Conservation (phyloP, 208 protist species). For the Porcisia deanei region DNA sequence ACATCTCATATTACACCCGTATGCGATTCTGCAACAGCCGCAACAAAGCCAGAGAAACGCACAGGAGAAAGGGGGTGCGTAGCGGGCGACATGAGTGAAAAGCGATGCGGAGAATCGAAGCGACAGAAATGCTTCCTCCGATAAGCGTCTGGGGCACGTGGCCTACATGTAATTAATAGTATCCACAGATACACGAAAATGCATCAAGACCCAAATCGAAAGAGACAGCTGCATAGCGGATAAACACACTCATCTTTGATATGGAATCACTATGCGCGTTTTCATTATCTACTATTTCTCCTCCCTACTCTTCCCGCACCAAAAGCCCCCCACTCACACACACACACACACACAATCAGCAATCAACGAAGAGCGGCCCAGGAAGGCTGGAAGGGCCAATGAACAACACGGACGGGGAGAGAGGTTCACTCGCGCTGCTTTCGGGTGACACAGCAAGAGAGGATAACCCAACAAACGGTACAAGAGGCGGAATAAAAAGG, state of each 20-base stretch:
- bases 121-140: neutral
- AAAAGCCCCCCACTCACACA: neutral
- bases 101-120: neutral
- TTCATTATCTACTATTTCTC: too few species aligned
- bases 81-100: neutral
- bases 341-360: neutral
- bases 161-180: neutral
- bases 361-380: neutral
- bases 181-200: slow-evolving; percentile 9
- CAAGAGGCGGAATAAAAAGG: neutral
- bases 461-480: neutral
- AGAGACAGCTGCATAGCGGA: too few species aligned
- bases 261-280: too few species aligned
- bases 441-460: too few species aligned
- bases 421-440: neutral
- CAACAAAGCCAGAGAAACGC: too few species aligned
- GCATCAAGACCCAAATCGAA: neutral
- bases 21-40: too few species aligned
- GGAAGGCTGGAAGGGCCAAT: too few species aligned
- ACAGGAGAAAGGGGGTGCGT: neutral
- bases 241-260: too few species aligned
- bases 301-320: too few species aligned
- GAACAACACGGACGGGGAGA: neutral
- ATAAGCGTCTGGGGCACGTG: neutral
- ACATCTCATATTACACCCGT: too few species aligned